Base-by-base conservation (phyloP, 1,284 basidiomycete species). In the Cryptococcus amylolentus region DNA sequence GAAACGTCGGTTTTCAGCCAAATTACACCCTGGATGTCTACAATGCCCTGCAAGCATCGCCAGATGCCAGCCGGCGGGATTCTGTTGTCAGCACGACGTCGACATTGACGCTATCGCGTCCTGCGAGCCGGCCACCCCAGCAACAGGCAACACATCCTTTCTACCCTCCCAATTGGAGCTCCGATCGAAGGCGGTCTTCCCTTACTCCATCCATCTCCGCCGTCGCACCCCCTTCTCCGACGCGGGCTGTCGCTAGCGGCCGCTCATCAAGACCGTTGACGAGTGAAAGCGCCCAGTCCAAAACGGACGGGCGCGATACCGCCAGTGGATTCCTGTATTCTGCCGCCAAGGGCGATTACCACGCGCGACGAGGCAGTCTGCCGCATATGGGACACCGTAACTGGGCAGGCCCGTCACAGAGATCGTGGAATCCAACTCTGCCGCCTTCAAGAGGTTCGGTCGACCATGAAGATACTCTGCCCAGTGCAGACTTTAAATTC, bases 311-410 rank as follows among this genome's bases (percentile, higher is more conserved):
- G 7, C 31, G 31, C 28, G 58, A 62, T 31, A 49, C 39, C 40
- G 37, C 55, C 38, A 26, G 39, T 27, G 49, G 50, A 27, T 26
- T 26, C 41, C 54, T 9, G 13, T 48, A 38, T 10, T 43, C 38
- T 35, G 1, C 55, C 12, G 37, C 18, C 28, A 50, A 50, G 35
- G 23, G 27, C 27, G 46, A 35, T 7, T 5, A n/a, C 5, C 37
- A 59, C 43, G 57, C 51, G 4, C 57, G 73, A 41, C 59, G 73
- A 39, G 71, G 73, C 23, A 72, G 70, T 47, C 44, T 75, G 51
- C 73, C 73, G 20, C 73, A 75, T n/a, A 48, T 73, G 10, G 62
- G 67, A 10, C 68, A 70, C 28, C 65, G 69, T 6, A 63, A 60
- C 4, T 69, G 68, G 65, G 55, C 56, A 12, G 66, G 66, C 9